Evolutionary conservation across 164 flowering plant genomes (phyloP), one percentile per base, ranked within the genome.

Genomic region (Annona cherimola): DNA sequence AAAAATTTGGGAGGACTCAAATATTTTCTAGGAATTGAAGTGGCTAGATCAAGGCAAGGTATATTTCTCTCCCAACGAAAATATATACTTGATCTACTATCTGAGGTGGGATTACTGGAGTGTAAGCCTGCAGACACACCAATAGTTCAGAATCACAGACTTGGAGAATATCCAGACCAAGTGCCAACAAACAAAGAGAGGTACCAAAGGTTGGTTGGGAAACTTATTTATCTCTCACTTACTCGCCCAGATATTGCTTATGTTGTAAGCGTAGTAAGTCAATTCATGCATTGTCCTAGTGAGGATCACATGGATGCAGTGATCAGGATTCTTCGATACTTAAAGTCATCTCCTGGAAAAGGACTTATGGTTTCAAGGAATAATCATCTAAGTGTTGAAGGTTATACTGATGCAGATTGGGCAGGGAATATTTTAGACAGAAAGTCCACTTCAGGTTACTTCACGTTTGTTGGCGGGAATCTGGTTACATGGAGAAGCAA

Each of bases 401-500:
- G 55, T 7, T 50, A 5, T 14, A 50, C 12, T 50, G 55, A 50
- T 50, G 55, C 12, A 50, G 55, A 50, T 50, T 50, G 55, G 55
- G 55, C 12, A 50, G 55, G 55, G 55, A n/a, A n/a, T n/a, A n/a
- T n/a, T n/a, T n/a, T 46, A 46, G 67, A 63, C 19, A 63, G 16
- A 35, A 35, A 43, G 42, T 63, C 42, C 11, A 40, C 44, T 39
- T 8, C 18, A 39, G 67, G 67, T 39, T 39, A 63, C 9, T 64
- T 18, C 42, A 64, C 44, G 9, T 64, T 64, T 64, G 67, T 64
- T 39, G 67, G 67, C 8, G 45, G 67, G 35, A 64, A 64, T 39
- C 67, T 41, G 9, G 45, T 64, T 39, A 64, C 42, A 8, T 64
- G 67, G 67, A 64, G 8, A 39, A 64, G 42, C 42, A 41, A 39